A percentile compares a stretch with the other conserved stretches of the same genome.
These are phyloP conservation scores for Aschersonia sp. DNA, from an alignment of 2,329 filamentous ascomycete genomes.

Conservation along the genomic window DNA sequence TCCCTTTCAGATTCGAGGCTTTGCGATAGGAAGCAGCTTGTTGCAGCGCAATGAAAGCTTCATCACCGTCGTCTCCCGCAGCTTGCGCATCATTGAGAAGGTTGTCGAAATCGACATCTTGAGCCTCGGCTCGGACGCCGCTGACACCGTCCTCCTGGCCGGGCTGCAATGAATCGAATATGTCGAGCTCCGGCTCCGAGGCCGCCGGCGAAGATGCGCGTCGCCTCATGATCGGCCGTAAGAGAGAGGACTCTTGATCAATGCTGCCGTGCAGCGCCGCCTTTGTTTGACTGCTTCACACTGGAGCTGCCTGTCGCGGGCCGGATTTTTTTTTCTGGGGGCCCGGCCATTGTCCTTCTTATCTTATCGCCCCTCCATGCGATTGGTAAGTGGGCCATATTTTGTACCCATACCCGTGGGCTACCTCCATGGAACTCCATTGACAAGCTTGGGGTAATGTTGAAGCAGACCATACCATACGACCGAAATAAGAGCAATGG, in stretches of 20 bases:
- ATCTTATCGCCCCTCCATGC: constrained; percentile 20
- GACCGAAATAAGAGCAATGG: constrained; percentile 14
- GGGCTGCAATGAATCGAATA: constrained; percentile 62
- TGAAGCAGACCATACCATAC: background rate
- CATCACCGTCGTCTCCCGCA: constrained; percentile 54
- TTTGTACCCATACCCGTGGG: too few relatives aligned
- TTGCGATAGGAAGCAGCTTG: constrained; percentile 85
- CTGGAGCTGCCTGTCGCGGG: background rate
- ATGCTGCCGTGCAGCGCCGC: too few relatives aligned
- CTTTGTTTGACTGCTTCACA: too few relatives aligned
- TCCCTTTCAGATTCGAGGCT: constrained; percentile 64
- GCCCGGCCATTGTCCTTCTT: constrained; percentile 7
- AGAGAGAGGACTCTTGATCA: too few relatives aligned
- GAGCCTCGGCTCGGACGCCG: constrained; percentile 16
- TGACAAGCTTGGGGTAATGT: background rate
- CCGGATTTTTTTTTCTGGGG: constrained; percentile 15
- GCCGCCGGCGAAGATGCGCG: constrained; percentile 65
- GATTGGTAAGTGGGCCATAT: too few relatives aligned
- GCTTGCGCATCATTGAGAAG: constrained; percentile 37
- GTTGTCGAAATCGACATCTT: constrained; percentile 42
- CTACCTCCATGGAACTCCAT: too few relatives aligned
- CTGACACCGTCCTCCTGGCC: constrained; percentile 36
- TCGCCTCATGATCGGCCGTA: constrained; percentile 42
- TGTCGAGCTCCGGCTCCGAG: constrained; percentile 87
- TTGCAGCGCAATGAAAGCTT: constrained; percentile 77